Evolutionary conservation across 2,329 filamentous ascomycete species (phyloP), one percentile per base, ranked within the genome.

Genomic region (Aspergillus arachidicola): DNA sequence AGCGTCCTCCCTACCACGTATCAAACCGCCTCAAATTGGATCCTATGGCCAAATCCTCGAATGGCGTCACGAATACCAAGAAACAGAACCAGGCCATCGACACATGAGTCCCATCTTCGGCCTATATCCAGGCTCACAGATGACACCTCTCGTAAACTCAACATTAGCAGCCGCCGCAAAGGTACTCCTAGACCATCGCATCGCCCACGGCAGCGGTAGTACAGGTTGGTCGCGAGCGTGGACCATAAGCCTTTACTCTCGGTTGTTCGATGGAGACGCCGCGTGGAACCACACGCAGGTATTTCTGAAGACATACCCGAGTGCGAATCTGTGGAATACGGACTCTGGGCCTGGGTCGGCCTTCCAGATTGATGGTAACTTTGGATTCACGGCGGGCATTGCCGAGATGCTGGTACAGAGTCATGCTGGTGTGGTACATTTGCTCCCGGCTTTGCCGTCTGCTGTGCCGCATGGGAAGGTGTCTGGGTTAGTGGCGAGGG

Each of bases 181-280:
- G 51, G 65, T 51, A 28, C 55, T 58, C 4, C 54, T 68, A 34
- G 48, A 66, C 11, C 59, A 36, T 34, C 61, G 59, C 2, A 64
- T 66, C 21, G 51, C 55, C 0, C 56, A 57, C 4, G 63, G 63
- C 32, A 54, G 80, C 11, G 83, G 81, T 0, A 77, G 81, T 41
- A 85, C 82, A 0, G 82, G 83, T 0, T 85, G 82, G 83, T 81
- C 79, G 0, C 75, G 80, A 14, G 79, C 80, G 3, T 85, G 82
- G 82, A 70, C 80, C 0, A 74, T 84, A 4, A 80, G 78, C 38
- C 73, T 83, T 23, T 80, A 80, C 55, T 82, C 82, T 3, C 78
- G 83, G 0, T 71, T 84, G 0, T 72, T 76, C 30, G 75, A 80
- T 59, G 67, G 66, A 2, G 72, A 75, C 50, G 70, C 75, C 28